Conservation (phyloP, 2,329 filamentous ascomycete genomes). For the Sporothrix inflata region DNA sequence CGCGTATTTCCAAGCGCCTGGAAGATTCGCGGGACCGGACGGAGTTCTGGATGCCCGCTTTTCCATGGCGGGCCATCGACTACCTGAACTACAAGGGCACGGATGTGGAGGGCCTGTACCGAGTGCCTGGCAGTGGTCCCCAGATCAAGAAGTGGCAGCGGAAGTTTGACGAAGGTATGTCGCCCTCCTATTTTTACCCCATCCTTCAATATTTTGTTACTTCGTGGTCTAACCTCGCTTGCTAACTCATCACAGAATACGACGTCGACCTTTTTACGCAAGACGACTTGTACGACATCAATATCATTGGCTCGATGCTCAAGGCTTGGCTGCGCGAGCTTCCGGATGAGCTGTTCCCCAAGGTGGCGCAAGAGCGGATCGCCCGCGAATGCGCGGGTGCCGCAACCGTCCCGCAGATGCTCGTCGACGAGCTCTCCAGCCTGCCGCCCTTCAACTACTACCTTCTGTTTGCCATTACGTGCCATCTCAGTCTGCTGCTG, state of each 20-base stretch:
- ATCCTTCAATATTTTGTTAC: conserved; percentile 30
- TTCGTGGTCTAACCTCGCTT: background rate
- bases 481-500: conserved; percentile 87
- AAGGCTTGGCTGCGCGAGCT: conserved; percentile 94
- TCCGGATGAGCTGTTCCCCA: conserved; percentile 93
- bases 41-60: conserved; percentile 97
- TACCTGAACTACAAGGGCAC: conserved; percentile 94
- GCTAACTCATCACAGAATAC: conserved; percentile 57
- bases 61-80: conserved; percentile 94
- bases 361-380: conserved; percentile 77
- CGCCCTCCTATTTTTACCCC: conserved; percentile 12
- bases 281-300: conserved; percentile 89
- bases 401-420: conserved; percentile 78
- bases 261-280: conserved; percentile 91
- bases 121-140: conserved; percentile 85
- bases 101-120: conserved; percentile 90
- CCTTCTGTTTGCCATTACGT: conserved; percentile 94
- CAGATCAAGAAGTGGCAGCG: conserved; percentile 94
- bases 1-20: conserved; percentile 85
- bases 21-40: conserved; percentile 92
- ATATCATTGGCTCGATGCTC: conserved; percentile 93
- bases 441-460: conserved; percentile 98
- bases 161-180: conserved; percentile 79
- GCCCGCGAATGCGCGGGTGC: conserved; percentile 77
- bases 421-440: conserved; percentile 86